phyloP scores from a whole-genome alignment of 345 rosid genomes.

The Nephelium lappaceum region DNA sequence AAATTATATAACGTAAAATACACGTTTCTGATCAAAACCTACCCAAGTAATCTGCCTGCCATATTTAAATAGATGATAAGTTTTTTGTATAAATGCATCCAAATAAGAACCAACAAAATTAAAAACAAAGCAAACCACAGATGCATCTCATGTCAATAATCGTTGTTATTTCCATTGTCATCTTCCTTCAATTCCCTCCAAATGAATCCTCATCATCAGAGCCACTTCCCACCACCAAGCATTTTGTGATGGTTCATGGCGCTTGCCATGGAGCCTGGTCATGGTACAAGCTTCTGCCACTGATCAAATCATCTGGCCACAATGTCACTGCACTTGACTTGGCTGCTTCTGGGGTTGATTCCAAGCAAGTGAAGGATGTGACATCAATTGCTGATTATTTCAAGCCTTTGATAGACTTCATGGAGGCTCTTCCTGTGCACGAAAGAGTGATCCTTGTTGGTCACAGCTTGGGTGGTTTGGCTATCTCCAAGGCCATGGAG shows the following conservation, averaged over 20 bases:
- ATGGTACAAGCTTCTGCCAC: slow-evolving; percentile 37
- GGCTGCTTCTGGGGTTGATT: slow-evolving; percentile 44
- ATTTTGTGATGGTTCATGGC: slow-evolving; percentile 48
- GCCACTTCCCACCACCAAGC: slow-evolving; percentile 13
- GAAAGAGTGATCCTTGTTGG: slow-evolving; percentile 46
- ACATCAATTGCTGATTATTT: slow-evolving; percentile 31
- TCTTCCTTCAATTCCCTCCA: slow-evolving; percentile 8
- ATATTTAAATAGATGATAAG: too few relatives aligned
- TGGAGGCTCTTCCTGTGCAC: slow-evolving; percentile 23
- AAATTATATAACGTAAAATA: not conserved
- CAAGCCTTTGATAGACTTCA: slow-evolving; percentile 37
- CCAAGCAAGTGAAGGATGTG: slow-evolving; percentile 22
- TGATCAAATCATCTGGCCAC: slow-evolving; percentile 34
- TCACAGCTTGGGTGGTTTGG: slow-evolving; percentile 46
- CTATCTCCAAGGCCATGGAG: slow-evolving; percentile 44
- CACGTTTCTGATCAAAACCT: not conserved
- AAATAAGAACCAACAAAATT: not conserved
- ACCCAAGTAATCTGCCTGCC: not conserved
- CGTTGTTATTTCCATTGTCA: not conserved
- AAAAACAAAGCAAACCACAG: not conserved
- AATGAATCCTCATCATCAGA: not conserved
- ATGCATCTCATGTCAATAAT: not conserved
- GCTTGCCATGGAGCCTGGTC: slow-evolving; percentile 49
- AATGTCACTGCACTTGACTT: slow-evolving; percentile 40
- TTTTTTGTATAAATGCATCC: too few relatives aligned